phyloP scores from a whole-genome alignment of 768 basidiomycete species.

The Leccinum uliginosum region DNA sequence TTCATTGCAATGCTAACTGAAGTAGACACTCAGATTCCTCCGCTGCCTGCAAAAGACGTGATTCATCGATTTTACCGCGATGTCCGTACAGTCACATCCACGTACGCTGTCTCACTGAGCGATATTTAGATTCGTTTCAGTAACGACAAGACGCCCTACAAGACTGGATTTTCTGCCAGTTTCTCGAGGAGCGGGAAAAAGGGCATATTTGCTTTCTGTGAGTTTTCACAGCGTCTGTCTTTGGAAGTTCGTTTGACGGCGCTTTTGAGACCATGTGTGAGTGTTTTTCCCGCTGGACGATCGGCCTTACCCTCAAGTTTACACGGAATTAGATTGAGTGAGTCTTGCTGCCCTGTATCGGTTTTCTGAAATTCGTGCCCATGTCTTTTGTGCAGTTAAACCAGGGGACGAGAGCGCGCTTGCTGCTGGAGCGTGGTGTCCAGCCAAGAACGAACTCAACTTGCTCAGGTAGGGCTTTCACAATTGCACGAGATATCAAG shows the following conservation, averaged over 20 bases:
- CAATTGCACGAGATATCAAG: not conserved
- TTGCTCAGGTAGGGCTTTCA: constrained; percentile 55
- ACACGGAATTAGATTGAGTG: constrained; percentile 18
- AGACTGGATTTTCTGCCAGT: constrained; percentile 71
- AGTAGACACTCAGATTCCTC: constrained; percentile 80
- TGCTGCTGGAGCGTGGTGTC: constrained; percentile 80
- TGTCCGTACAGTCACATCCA: constrained; percentile 32
- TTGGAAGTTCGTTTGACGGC: not conserved
- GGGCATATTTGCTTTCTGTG: constrained; percentile 84
- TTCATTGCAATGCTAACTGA: constrained; percentile 66
- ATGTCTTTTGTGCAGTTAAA: constrained; percentile 42
- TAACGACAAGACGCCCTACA: constrained; percentile 96
- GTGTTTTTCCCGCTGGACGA: constrained; percentile 1
- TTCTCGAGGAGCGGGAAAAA: constrained; percentile 90
- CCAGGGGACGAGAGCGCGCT: constrained; percentile 66
- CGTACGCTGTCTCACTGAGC: constrained; percentile 6
- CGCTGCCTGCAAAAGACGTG: constrained; percentile 86
- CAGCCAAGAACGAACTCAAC: constrained; percentile 72
- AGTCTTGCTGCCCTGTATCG: not conserved
- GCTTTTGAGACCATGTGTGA: constrained; percentile 21
- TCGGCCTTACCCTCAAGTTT: not conserved
- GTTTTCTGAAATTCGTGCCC: not conserved
- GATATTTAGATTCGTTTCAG: constrained; percentile 71
- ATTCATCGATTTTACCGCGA: constrained; percentile 93
- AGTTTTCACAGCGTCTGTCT: constrained; percentile 27